Evolutionary conservation across 1,139 yeast species (phyloP).

Genomic region (Geotrichum macrosporum): DNA sequence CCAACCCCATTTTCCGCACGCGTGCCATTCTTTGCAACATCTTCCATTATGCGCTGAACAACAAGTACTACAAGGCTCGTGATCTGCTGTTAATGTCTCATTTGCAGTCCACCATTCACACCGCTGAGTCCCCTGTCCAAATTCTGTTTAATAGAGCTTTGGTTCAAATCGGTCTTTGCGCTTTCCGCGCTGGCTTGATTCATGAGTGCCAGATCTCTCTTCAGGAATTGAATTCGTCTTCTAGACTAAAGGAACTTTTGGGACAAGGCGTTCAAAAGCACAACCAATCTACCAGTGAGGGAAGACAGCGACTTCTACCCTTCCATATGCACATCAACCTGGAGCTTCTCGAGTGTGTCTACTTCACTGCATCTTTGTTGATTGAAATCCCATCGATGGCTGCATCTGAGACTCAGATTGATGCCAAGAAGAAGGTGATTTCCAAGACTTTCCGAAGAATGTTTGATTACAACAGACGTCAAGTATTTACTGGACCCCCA

Average conservation of each 20-base stretch:
- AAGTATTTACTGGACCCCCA: conserved; percentile 95
- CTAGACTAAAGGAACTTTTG: conserved; percentile 82
- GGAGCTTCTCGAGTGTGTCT: conserved; percentile 91
- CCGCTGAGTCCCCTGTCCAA: conserved; percentile 81
- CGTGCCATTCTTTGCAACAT: conserved; percentile 82
- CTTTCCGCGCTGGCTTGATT: conserved; percentile 85
- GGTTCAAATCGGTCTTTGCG: conserved; percentile 93
- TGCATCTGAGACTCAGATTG: conserved; percentile 46
- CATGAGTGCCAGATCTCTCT: conserved; percentile 83
- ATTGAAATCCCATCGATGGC: conserved; percentile 90
- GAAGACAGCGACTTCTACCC: conserved; percentile 83
- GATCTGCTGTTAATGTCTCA: conserved; percentile 84
- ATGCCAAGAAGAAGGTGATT: conserved; percentile 61
- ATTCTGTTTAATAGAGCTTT: conserved; percentile 91
- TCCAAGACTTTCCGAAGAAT: conserved; percentile 87
- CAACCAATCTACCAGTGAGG: conserved; percentile 46
- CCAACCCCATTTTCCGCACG: conserved; percentile 66
- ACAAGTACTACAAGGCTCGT: conserved; percentile 77
- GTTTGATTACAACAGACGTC: conserved; percentile 90
- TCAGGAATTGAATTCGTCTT: conserved; percentile 82
- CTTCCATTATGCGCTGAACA: conserved; percentile 87
- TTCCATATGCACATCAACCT: conserved; percentile 98
- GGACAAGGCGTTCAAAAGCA: conserved; percentile 88
- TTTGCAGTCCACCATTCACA: conserved; percentile 74
- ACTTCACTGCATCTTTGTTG: conserved; percentile 83